Evolutionary conservation across 768 basidiomycete genomes (phyloP).

Genomic region (Pholiota conissans): DNA sequence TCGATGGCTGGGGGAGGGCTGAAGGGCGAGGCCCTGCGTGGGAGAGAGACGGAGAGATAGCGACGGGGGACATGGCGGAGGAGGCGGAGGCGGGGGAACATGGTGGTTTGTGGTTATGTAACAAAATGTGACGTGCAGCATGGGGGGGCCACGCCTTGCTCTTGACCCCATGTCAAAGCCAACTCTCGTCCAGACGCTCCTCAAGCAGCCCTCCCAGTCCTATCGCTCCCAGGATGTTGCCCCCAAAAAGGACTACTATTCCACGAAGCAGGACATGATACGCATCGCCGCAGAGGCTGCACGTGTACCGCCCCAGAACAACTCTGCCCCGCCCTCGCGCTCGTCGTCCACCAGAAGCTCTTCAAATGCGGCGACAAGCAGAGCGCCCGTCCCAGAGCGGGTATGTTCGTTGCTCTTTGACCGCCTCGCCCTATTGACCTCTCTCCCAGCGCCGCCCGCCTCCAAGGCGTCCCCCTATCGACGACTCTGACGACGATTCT

Average conservation of each 20-base stretch:
- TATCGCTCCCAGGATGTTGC: constrained; percentile 33
- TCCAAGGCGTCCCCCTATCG: constrained; percentile 9
- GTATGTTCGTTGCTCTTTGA: neutral
- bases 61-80: no score
- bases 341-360: neutral
- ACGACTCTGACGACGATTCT: constrained; percentile 8
- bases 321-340: constrained; percentile 3
- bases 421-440: neutral
- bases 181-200: constrained; percentile 50
- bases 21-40: neutral
- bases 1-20: neutral
- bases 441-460: neutral
- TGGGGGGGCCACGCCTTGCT: neutral
- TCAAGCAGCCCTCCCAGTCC: constrained; percentile 64
- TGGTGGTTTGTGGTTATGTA: neutral
- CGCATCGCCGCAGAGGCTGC: constrained; percentile 38
- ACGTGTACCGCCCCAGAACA: constrained; percentile 13
- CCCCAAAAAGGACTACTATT: constrained; percentile 47
- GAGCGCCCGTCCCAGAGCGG: neutral
- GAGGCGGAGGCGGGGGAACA: neutral
- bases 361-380: neutral
- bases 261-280: constrained; percentile 49
- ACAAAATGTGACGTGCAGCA: neutral
- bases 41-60: constrained; percentile 2
- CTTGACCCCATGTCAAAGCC: constrained; percentile 29